Evolutionary conservation across 139 green algal species (phyloP), one percentile per base, ranked within the genome.

Genomic region (Micractinium conductrix): DNA sequence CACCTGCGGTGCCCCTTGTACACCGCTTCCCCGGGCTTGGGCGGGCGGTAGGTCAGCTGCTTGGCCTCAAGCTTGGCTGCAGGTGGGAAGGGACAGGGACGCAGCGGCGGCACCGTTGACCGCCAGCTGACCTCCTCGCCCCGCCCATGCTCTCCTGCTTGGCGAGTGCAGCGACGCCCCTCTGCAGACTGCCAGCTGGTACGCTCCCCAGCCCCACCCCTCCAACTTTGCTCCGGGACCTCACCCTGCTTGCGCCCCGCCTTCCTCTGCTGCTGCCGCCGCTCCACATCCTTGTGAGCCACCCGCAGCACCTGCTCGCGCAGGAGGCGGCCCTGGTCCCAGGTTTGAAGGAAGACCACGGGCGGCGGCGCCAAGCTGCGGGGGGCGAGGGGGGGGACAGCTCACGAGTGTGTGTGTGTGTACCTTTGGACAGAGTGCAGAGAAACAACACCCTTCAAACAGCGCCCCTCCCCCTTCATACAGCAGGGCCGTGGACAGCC

Each of bases 1-100:
- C 55, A 83, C 78, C 78, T 83, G 16, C 78, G 71, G 86, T 98
- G 95, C 6, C 93, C 96, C 87, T 98, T 96, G 85, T 93, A 96
- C 44, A 99, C 95, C 2, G 38, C 60, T 38, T 91, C 87, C 43
- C 85, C 85, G 42, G 78, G 73, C 65, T 85, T 74, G 43, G 83
- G 48, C 1, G 74, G 38, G n/a, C 50, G 62, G 28, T 85, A 78
- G 33, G 53, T 28, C 40, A 84, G 60, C 79, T 84, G 43, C 78
- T 45, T 43, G 24, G 62, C 62, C 63, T 84, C 79, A 0, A 42
- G 58, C 72, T 89, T 86, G 12, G 67, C 62, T 63, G 45, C 53
- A 44, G 17, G 24, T 2, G 53, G 10, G 53, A 62, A 21, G 53
- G 53, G 53, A 62, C 19, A 62, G 53, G 69, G n/a, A 24, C 69